These are phyloP conservation scores for Citrullus mucosospermus DNA, from an alignment of 306 rosid species.

Conservation along the genomic window DNA sequence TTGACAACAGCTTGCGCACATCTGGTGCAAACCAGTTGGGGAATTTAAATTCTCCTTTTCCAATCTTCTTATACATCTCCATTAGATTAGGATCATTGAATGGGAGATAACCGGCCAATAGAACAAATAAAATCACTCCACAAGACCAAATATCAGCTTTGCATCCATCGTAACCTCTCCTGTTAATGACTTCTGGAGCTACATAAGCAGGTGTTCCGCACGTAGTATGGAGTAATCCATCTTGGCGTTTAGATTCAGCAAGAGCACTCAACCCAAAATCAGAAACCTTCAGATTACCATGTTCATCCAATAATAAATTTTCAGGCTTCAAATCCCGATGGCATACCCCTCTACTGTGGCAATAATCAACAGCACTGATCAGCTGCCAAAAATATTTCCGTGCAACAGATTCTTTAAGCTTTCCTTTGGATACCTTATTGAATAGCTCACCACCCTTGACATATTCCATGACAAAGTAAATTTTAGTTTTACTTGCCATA, in stretches of 20 bases:
- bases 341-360: slow-evolving; percentile 79
- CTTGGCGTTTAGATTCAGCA: slow-evolving; percentile 59
- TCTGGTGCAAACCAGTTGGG: slow-evolving; percentile 86
- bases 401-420: slow-evolving; percentile 66
- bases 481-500: slow-evolving; percentile 90
- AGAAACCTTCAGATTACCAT: slow-evolving; percentile 79
- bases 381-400: slow-evolving; percentile 78
- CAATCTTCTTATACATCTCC: slow-evolving; percentile 87
- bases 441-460: slow-evolving; percentile 93
- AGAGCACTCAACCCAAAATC: slow-evolving; percentile 92
- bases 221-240: slow-evolving; percentile 89
- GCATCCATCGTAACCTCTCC: slow-evolving; percentile 79
- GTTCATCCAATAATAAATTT: slow-evolving; percentile 81
- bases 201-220: slow-evolving; percentile 98
- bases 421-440: slow-evolving; percentile 77
- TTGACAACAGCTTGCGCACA: slow-evolving; percentile 53
- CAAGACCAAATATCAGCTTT: slow-evolving; percentile 99
- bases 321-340: slow-evolving; percentile 95
- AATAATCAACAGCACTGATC: slow-evolving; percentile 81
- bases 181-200: slow-evolving; percentile 80
- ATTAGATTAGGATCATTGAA: slow-evolving; percentile 78
- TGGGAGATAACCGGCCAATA: slow-evolving; percentile 88
- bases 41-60: slow-evolving; percentile 57
- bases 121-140: slow-evolving; percentile 84
- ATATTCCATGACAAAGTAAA: slow-evolving; percentile 85